Conservation (phyloP, 768 basidiomycete species). For the Boletus rufocinnamomeus region DNA sequence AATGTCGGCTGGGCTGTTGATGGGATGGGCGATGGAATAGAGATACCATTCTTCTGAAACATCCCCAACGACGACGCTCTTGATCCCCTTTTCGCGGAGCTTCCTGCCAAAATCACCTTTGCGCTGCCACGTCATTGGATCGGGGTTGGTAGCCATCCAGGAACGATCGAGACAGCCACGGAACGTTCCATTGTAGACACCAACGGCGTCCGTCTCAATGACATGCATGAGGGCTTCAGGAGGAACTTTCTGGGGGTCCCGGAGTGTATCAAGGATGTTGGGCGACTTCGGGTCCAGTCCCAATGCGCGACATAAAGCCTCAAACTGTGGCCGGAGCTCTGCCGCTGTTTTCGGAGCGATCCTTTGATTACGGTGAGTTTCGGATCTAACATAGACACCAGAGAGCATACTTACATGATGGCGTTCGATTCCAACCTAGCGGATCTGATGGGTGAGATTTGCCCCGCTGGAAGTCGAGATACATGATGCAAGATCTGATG, state of each 20-base stretch:
- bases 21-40: slow-evolving; percentile 68
- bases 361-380: slow-evolving; percentile 27
- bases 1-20: slow-evolving; percentile 50
- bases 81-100: slow-evolving; percentile 59
- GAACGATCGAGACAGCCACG: slow-evolving; percentile 60
- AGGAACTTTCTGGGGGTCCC: slow-evolving; percentile 49
- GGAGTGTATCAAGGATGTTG: slow-evolving; percentile 49
- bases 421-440: slow-evolving; percentile 75
- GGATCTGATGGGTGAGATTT: slow-evolving; percentile 62
- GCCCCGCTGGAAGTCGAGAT: slow-evolving; percentile 56
- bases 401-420: slow-evolving; percentile 50
- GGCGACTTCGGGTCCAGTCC: slow-evolving; percentile 52
- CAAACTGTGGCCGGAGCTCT: slow-evolving; percentile 62
- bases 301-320: slow-evolving; percentile 58
- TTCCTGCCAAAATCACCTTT: slow-evolving; percentile 56
- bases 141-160: slow-evolving; percentile 55
- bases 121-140: slow-evolving; percentile 71
- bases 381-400: too few relatives aligned
- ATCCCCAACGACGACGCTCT: slow-evolving; percentile 62
- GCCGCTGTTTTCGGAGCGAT: slow-evolving; percentile 57
- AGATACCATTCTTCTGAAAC: slow-evolving; percentile 76
- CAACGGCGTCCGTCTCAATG: slow-evolving; percentile 60
- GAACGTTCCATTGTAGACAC: slow-evolving; percentile 59
- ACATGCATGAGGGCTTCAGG: slow-evolving; percentile 51
- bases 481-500: slow-evolving; percentile 73